Evolutionary conservation across 176 grass and related monocot genomes (phyloP), one percentile per base, ranked within the genome.

Genomic region (Musa troglodytarum): DNA sequence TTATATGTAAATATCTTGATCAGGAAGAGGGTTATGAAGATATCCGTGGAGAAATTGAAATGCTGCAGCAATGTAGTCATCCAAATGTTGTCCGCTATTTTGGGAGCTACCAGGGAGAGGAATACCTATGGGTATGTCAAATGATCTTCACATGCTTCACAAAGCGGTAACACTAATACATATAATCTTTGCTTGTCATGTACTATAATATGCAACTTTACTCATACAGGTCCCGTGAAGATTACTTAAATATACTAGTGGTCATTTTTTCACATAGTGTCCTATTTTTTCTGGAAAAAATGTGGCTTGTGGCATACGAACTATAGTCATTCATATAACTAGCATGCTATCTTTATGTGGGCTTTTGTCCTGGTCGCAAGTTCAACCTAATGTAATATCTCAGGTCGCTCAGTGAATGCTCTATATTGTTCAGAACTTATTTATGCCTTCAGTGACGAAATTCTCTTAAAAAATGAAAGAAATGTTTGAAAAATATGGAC

Each of bases 1-100:
- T 69, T 49, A 2, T 5, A 50, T 69, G 34, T 70, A 70, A 70
- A 65, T 34, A 20, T 50, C 21, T 0, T 57, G 3, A 28, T 73
- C 88, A 99, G 95, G 95, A 99, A 79, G 95, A 99, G 76, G 95
- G 95, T 64, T 99, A 94, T 65, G 90, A 99, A 71, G 95, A 99
- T 63, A 99, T 99, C 73, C 76, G 88, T 56, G 95, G 95, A 80
- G 95, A 99, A 91, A 99, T 99, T 79, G 95, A 99, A 81, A 99
- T 99, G 95, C 79, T 99, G 65, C 95, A 99, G 77, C 95, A 99
- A 78, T 99, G 95, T 59, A 99, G 90, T 59, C 90, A 99, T 86
- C 95, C 95, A 49, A 99, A 99, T 78, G 95, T 99, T 56, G 95
- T 99, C 19, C 86, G 90, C 49, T 99, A 99, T 71, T 99, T 94